A percentile compares a stretch with the other conserved stretches of the same genome.
Conservation (phyloP, 495 filamentous ascomycete genomes). For the Glonium stellatum region DNA sequence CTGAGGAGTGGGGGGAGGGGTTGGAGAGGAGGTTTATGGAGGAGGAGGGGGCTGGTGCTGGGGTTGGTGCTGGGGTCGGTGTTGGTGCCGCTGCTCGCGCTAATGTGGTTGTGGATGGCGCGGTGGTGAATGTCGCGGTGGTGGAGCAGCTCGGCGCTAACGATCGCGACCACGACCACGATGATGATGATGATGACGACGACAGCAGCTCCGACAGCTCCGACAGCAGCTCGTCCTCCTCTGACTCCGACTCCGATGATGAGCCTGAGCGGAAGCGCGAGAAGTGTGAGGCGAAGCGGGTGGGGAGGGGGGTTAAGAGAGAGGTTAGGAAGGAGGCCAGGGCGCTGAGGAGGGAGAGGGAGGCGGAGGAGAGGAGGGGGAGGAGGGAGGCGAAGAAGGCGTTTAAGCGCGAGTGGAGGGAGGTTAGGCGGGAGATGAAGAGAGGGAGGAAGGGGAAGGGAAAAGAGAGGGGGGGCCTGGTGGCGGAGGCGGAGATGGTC, state of each 20-base stretch:
- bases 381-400: neutral
- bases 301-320: neutral
- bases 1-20: slow-evolving; percentile 12
- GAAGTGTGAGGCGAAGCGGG: slow-evolving; percentile 8
- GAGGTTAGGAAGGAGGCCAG: neutral
- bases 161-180: slow-evolving; percentile 2
- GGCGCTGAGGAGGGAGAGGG: slow-evolving; percentile 4
- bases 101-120: too few relatives aligned
- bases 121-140: too few relatives aligned
- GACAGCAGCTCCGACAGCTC: slow-evolving; percentile 6
- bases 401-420: neutral
- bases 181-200: slow-evolving; percentile 3
- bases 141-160: neutral
- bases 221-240: slow-evolving; percentile 4
- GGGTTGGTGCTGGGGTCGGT: neutral
- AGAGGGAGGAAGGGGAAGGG: neutral
- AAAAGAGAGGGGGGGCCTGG: neutral
- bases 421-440: neutral
- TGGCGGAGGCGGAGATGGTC: slow-evolving; percentile 7
- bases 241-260: slow-evolving; percentile 9
- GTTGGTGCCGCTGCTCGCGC: too few relatives aligned
- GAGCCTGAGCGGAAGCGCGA: slow-evolving; percentile 10
- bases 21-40: neutral
- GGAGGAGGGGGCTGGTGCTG: neutral
- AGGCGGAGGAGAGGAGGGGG: neutral